Evolutionary conservation across 2,329 filamentous ascomycete genomes (phyloP).

Genomic region (Exophiala oligosperma): DNA sequence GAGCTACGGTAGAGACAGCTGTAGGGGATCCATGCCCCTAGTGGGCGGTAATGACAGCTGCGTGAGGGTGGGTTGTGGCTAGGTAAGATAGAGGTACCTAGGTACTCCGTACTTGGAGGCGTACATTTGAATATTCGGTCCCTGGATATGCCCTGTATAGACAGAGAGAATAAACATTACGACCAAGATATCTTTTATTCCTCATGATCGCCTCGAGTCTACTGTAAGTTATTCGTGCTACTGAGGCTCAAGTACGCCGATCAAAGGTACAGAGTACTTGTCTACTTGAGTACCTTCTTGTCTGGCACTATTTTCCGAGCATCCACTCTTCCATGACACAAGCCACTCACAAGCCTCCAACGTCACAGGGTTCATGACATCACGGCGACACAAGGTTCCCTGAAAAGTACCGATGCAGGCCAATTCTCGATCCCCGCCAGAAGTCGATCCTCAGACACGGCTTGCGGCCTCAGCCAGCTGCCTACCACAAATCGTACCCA

Average conservation of each 20-base stretch:
- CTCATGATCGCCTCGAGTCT: too few species aligned
- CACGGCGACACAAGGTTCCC: not conserved
- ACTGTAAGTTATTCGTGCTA: too few species aligned
- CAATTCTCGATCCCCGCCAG: constrained; percentile 12
- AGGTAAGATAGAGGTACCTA: too few species aligned
- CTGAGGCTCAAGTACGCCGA: too few species aligned
- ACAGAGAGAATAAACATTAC: too few species aligned
- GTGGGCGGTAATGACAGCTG: not conserved
- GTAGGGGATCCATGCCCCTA: not conserved
- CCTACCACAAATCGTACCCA: too few species aligned
- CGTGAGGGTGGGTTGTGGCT: not conserved
- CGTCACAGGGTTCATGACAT: constrained; percentile 6
- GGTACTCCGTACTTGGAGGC: too few species aligned
- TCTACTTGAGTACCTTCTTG: not conserved
- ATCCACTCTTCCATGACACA: not conserved
- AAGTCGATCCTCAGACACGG: not conserved
- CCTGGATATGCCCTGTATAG: not conserved
- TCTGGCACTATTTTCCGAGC: not conserved
- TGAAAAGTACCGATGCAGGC: constrained; percentile 10
- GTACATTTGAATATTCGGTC: not conserved
- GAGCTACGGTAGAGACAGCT: not conserved
- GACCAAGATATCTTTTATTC: too few species aligned
- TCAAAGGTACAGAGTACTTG: not conserved
- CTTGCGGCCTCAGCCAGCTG: not conserved
- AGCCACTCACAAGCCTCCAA: not conserved